Evolutionary conservation across 768 basidiomycete species (phyloP), one percentile per base, ranked within the genome.

Genomic region (Leccinum olivaceopallidum): DNA sequence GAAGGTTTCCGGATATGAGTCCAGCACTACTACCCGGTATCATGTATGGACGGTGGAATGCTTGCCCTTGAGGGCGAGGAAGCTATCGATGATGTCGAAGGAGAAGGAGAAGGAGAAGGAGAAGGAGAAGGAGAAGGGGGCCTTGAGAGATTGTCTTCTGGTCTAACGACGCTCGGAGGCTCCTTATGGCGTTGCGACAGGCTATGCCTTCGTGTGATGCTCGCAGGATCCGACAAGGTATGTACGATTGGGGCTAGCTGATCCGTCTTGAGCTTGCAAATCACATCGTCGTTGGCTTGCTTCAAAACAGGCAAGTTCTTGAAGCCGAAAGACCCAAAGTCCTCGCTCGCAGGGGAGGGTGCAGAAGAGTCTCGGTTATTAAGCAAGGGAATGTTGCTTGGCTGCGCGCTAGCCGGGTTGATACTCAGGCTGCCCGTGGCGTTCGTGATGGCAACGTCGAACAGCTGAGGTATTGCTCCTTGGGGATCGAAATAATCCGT

Each of bases 401-500:
- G 53, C 32, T 60, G 60, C 8, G 59, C 42, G 39, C 56, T 57
- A 49, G 64, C 14, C 60, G 72, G 58, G 60, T 71, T 69, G 53
- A 71, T 64, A n/a, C 67, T 53, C 10, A 76, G 77, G 55, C 75
- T 79, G 59, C 88, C 88, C n/a, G n/a, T 44, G 18, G 71, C 71
- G 34, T 78, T 80, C 22, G 85, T 76, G 56, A 86, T 72, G 56
- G 84, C 76, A 64, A 85, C 69, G 53, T 94, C 93, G 82, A 98
- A 97, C 36, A 92, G 77, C 69, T 94, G 92, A 32, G 89, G 85
- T 49, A 92, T 85, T 18, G 96, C 96, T 4, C 97, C 97, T 49
- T 97, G 88, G 62, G 95, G 85, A 77, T 99, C 97, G 69, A 99
- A 99, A 77, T 99, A 99, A 73, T 99, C 97, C n/a, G 97, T 99